phyloP scores from a whole-genome alignment of 106 monocot genomes.

The Dioscorea zingiberensis region DNA sequence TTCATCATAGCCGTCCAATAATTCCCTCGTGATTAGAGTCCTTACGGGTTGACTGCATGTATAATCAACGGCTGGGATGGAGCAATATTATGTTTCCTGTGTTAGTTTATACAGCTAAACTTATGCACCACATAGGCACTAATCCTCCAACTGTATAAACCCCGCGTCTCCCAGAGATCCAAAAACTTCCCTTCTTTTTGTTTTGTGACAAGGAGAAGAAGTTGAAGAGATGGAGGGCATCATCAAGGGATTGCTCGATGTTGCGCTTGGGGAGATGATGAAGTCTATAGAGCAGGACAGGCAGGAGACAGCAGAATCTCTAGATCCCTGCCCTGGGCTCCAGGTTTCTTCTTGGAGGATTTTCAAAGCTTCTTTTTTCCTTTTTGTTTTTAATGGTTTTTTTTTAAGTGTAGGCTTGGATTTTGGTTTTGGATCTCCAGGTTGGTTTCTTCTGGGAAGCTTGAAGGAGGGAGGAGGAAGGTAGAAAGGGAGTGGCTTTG shows the following conservation, averaged over 20 bases:
- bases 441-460: slow-evolving; percentile 32
- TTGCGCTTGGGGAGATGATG: slow-evolving; percentile 38
- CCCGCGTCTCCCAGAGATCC: too few species aligned
- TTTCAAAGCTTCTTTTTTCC: neutral
- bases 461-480: slow-evolving; percentile 15
- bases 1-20: too few species aligned
- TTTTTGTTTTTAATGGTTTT: neutral
- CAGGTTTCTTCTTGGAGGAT: slow-evolving; percentile 33
- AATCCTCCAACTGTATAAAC: too few species aligned
- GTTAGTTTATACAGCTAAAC: too few species aligned
- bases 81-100: too few species aligned
- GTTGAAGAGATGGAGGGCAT: slow-evolving; percentile 52
- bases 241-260: slow-evolving; percentile 60
- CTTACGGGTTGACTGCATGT: too few species aligned
- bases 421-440: slow-evolving; percentile 7
- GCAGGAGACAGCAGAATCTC: slow-evolving; percentile 33
- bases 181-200: too few species aligned
- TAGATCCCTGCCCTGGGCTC: slow-evolving; percentile 81
- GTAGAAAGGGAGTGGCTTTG: neutral
- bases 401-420: neutral
- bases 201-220: too few species aligned
- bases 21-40: too few species aligned
- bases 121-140: too few species aligned
- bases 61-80: too few species aligned
- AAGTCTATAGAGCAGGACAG: neutral